A percentile compares a stretch with the other conserved stretches of the same genome.
Evolutionary conservation across 768 basidiomycete genomes (phyloP).

Genomic region (Calocybe indica): DNA sequence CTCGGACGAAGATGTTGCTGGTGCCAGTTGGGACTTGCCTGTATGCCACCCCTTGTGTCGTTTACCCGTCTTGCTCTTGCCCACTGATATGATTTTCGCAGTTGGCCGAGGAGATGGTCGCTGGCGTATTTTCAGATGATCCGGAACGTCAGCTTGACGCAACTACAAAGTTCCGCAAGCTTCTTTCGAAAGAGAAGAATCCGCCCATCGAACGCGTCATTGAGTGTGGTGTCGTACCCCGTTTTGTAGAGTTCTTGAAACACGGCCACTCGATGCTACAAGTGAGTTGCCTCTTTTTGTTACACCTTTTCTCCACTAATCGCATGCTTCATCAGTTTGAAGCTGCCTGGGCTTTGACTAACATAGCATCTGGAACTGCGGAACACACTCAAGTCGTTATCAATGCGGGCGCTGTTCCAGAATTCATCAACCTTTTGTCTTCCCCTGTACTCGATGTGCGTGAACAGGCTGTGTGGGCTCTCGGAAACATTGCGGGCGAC

Average conservation of each 20-base stretch:
- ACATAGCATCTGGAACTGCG: constrained; percentile 97
- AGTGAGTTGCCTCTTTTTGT: constrained; percentile 31
- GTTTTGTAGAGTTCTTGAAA: constrained; percentile 93
- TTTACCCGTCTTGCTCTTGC: constrained; percentile 9
- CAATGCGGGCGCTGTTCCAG: constrained; percentile 87
- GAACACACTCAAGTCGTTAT: constrained; percentile 99
- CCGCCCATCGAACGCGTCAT: constrained; percentile 98
- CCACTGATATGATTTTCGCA: constrained; percentile 17
- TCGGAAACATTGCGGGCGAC: constrained; percentile 99
- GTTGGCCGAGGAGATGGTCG: constrained; percentile 90
- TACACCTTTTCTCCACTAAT: background rate
- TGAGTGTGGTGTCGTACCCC: constrained; percentile 93
- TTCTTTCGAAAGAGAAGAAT: constrained; percentile 99
- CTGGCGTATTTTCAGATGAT: constrained; percentile 88
- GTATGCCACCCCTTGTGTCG: constrained; percentile 35
- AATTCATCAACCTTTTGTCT: constrained; percentile 94
- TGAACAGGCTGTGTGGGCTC: constrained; percentile 99
- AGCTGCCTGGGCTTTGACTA: constrained; percentile 96
- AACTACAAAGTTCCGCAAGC: constrained; percentile 97
- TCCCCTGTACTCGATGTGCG: constrained; percentile 95
- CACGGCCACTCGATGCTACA: constrained; percentile 80
- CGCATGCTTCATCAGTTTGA: constrained; percentile 59
- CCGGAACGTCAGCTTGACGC: constrained; percentile 91
- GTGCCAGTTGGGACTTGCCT: constrained; percentile 71
- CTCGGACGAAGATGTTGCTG: constrained; percentile 85